phyloP scores from a whole-genome alignment of 495 filamentous ascomycete genomes.

The Neurospora tetrasperma region DNA sequence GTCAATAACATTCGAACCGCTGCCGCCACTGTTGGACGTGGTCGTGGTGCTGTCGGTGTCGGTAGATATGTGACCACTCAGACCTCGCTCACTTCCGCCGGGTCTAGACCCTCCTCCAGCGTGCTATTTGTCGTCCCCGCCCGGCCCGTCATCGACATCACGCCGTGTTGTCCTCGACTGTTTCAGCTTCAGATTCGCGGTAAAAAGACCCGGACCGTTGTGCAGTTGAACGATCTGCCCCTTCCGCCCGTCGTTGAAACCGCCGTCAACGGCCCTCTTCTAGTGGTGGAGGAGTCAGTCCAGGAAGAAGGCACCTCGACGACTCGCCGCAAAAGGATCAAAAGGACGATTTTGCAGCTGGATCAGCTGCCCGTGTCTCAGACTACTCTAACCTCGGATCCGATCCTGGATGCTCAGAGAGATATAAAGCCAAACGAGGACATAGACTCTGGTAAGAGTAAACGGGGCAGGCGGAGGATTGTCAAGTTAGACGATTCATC shows the following conservation, averaged over 20 bases:
- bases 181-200: slow-evolving; percentile 16
- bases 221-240: slow-evolving; percentile 55
- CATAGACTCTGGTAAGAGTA: not conserved
- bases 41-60: not conserved
- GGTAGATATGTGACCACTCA: not conserved
- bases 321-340: not conserved
- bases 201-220: slow-evolving; percentile 40
- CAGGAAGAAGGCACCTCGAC: not conserved
- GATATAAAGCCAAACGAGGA: not conserved
- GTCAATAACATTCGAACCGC: not conserved
- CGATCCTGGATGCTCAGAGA: not conserved
- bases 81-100: slow-evolving; percentile 2
- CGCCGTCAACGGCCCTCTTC: not conserved
- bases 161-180: not conserved
- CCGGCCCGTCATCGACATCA: not conserved
- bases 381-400: not conserved
- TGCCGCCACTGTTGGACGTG: slow-evolving; percentile 19
- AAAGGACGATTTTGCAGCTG: not conserved
- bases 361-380: not conserved
- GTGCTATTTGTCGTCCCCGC: not conserved
- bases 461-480: not conserved
- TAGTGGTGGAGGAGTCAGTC: not conserved
- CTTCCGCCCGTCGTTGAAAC: not conserved
- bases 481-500: not conserved
- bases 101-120: slow-evolving; percentile 3